phyloP scores from a whole-genome alignment of 1,284 basidiomycete genomes.

The Farysia itapuensis region DNA sequence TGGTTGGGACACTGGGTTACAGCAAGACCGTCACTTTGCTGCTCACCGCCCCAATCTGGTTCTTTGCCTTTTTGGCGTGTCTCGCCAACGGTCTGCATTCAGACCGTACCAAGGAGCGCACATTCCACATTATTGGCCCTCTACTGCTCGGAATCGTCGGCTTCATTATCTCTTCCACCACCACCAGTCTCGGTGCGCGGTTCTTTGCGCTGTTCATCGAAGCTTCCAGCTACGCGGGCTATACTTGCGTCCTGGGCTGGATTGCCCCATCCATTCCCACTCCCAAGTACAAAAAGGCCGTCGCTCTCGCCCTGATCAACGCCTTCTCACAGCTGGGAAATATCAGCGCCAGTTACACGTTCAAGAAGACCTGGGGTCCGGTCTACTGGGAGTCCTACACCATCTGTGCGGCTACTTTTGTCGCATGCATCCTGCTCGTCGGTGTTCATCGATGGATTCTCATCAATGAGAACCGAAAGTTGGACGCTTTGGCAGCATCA shows the following conservation, averaged over 20 bases:
- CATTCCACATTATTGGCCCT: constrained; percentile 33
- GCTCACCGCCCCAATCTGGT: constrained; percentile 42
- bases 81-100: constrained; percentile 45
- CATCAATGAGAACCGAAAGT: constrained; percentile 22
- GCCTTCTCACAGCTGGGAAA: constrained; percentile 62
- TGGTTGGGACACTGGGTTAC: constrained; percentile 41
- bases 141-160: constrained; percentile 34
- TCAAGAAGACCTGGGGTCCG: constrained; percentile 40
- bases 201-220: constrained; percentile 47
- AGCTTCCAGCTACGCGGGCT: constrained; percentile 38
- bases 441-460: constrained; percentile 34
- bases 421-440: constrained; percentile 31
- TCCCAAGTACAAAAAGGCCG: constrained; percentile 43
- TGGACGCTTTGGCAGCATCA: constrained; percentile 34
- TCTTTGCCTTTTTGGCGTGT: constrained; percentile 42
- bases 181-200: constrained; percentile 18
- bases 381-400: constrained; percentile 43
- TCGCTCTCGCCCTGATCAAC: constrained; percentile 54
- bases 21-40: constrained; percentile 35
- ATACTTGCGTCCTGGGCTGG: constrained; percentile 40
- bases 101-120: constrained; percentile 32
- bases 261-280: constrained; percentile 38
- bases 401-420: constrained; percentile 29
- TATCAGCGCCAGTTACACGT: constrained; percentile 58
- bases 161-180: constrained; percentile 44